Evolutionary conservation across 1,284 basidiomycete genomes (phyloP), one percentile per base, ranked within the genome.

Genomic region (Leccinum pallidistipes): DNA sequence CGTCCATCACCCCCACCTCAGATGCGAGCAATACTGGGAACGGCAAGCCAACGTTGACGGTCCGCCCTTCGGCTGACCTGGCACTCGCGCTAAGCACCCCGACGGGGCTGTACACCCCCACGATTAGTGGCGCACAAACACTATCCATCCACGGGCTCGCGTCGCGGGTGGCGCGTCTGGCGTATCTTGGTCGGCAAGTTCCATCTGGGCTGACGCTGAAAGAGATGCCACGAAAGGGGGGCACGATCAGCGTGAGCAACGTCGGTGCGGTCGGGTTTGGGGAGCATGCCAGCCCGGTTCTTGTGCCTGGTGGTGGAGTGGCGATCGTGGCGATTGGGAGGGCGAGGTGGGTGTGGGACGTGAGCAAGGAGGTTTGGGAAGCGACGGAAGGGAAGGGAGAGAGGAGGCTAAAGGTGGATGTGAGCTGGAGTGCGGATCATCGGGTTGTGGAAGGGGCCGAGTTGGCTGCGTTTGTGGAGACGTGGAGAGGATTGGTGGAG

Each of bases 391-490:
- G 49, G 5, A 34, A 27, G 12, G 90, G 88, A 1, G 82, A 86
- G 68, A 76, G 83, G 62, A 81, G 92, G 67, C 75, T 96, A 63
- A 87, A 88, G 76, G 77, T 94, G 55, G 85, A 86, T 24, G 83
- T 94, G 3, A 92, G 90, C 63, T 96, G 94, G 91, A 89, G 87
- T 66, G 95, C 91, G 34, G 95, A 97, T 74, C 95, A 97, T 79
- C 79, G 95, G 18, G 87, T 97, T 6, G 88, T 97, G 8, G 95
- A 97, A 74, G 95, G 95, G 6, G 95, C 94, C 0, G 95, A 97
- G 78, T 75, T 97, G 63, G 94, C 94, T 52, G 89, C 90, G 59
- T 94, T 97, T 74, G 91, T 95, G 56, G 93, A 96, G 77, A 83
- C 83, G 51, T 97, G 95, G 94, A 89, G 95, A 68, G 79, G 77